These are phyloP conservation scores for Paraphysoderma sedebokerense DNA, from an alignment of 371 early-diverging fungal species.

Conservation along the genomic window DNA sequence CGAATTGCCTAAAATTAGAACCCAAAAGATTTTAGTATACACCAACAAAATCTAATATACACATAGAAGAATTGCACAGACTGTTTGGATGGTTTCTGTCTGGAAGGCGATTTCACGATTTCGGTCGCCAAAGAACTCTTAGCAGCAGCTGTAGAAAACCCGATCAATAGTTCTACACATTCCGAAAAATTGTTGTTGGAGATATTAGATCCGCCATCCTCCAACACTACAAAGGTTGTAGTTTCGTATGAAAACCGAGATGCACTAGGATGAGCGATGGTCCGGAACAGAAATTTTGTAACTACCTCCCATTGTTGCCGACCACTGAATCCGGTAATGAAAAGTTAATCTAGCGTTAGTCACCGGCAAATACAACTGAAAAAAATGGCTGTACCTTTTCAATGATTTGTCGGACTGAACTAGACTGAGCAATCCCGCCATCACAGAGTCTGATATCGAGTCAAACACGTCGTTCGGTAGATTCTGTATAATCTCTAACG, in stretches of 20 bases:
- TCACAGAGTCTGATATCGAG: slow-evolving; percentile 54
- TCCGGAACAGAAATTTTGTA: slow-evolving; percentile 26
- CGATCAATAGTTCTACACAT: slow-evolving; percentile 39
- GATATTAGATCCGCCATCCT: slow-evolving; percentile 17
- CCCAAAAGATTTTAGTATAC: not conserved
- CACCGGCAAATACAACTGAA: not conserved
- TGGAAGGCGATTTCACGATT: not conserved
- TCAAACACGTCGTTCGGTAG: slow-evolving; percentile 46
- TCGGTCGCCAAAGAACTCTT: slow-evolving; percentile 13
- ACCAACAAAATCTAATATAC: not conserved
- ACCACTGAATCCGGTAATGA: slow-evolving; percentile 2
- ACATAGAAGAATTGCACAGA: slow-evolving; percentile 1
- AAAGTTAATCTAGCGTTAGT: not conserved
- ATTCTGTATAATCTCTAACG: slow-evolving; percentile 36
- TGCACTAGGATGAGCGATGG: slow-evolving; percentile 34
- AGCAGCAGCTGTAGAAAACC: slow-evolving; percentile 26
- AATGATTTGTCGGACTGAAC: slow-evolving; percentile 28
- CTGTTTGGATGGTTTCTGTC: not conserved
- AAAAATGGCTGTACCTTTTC: slow-evolving; percentile 10
- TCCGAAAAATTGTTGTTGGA: slow-evolving; percentile 40
- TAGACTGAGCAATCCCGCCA: slow-evolving; percentile 55
- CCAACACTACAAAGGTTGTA: slow-evolving; percentile 26
- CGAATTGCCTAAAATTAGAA: slow-evolving; percentile 13
- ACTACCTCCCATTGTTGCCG: slow-evolving; percentile 23
- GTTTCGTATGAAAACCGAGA: slow-evolving; percentile 37